These are phyloP conservation scores for Fraxinus greggii DNA, from an alignment of 305 asterid genomes.

Conservation along the genomic window DNA sequence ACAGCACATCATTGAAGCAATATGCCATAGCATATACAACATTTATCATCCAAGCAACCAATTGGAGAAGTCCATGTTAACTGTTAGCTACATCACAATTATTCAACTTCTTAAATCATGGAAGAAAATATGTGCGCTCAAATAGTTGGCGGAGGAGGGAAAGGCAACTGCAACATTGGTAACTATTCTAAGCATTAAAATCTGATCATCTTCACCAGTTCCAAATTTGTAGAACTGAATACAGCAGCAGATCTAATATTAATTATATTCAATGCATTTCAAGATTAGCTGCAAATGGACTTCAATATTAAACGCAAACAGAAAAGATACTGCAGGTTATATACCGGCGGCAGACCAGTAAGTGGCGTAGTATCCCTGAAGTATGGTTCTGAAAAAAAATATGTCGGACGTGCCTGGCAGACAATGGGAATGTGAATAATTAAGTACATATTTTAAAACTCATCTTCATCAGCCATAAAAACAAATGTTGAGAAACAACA, in stretches of 20 bases:
- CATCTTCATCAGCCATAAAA: background rate
- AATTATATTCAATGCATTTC: background rate
- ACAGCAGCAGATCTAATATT: background rate
- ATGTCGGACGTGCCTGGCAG: slow-evolving; percentile 27
- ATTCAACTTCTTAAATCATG: background rate
- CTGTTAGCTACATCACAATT: background rate
- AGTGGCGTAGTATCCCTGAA: slow-evolving; percentile 13
- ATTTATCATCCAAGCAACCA: background rate
- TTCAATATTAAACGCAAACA: background rate
- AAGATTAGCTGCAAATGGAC: background rate
- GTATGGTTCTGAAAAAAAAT: slow-evolving; percentile 25
- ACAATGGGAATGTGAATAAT: background rate
- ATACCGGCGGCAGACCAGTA: slow-evolving; percentile 31
- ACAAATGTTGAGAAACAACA: background rate
- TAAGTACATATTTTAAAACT: background rate
- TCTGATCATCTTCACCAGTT: background rate
- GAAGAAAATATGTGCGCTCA: background rate
- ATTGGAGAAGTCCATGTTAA: background rate
- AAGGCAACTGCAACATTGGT: background rate
- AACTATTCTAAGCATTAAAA: background rate
- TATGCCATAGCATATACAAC: background rate
- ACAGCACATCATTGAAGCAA: background rate
- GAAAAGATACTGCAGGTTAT: slow-evolving; percentile 8
- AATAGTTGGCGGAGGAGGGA: background rate
- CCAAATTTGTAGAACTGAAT: background rate